Conservation (phyloP, 2,329 filamentous ascomycete species). For the Fusarium foetens region DNA sequence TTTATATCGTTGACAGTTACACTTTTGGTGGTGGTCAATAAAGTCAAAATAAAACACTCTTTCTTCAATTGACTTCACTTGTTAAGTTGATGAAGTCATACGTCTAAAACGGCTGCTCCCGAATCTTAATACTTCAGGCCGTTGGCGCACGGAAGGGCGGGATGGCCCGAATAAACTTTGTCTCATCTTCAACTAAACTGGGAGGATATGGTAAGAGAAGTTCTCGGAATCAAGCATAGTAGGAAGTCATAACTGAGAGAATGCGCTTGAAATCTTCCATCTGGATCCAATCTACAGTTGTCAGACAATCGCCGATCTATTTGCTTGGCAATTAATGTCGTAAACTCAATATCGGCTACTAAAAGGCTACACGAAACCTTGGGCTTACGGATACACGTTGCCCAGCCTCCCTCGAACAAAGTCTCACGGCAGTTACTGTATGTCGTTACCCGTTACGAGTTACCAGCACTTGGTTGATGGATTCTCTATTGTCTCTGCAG, state of each 20-base stretch:
- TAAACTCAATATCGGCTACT: slow-evolving; percentile 2
- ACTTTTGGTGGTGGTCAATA: background rate
- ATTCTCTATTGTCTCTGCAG: slow-evolving; percentile 15
- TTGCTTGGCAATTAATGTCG: slow-evolving; percentile 1
- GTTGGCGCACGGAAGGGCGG: slow-evolving; percentile 39
- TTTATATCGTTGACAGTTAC: background rate
- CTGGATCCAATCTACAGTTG: background rate
- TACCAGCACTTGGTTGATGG: slow-evolving; percentile 17
- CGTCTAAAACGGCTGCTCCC: slow-evolving; percentile 10
- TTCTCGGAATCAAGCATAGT: background rate
- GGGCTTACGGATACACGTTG: slow-evolving; percentile 10
- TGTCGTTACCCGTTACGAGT: slow-evolving; percentile 23
- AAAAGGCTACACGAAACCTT: background rate
- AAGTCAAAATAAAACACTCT: background rate
- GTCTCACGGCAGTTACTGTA: slow-evolving; percentile 25
- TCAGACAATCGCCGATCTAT: background rate
- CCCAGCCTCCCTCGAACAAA: slow-evolving; percentile 36
- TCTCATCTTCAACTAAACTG: background rate
- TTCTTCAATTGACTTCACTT: background rate
- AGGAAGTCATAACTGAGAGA: background rate
- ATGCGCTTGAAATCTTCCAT: background rate
- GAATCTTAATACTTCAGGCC: background rate
- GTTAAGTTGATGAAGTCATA: slow-evolving; percentile 5
- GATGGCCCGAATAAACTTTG: slow-evolving; percentile 42
- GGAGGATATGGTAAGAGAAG: background rate